Percentiles rank a stretch among this genome's conserved stretches.
Conservation (phyloP, 2,329 filamentous ascomycete species). For the Penicillium sp. region DNA sequence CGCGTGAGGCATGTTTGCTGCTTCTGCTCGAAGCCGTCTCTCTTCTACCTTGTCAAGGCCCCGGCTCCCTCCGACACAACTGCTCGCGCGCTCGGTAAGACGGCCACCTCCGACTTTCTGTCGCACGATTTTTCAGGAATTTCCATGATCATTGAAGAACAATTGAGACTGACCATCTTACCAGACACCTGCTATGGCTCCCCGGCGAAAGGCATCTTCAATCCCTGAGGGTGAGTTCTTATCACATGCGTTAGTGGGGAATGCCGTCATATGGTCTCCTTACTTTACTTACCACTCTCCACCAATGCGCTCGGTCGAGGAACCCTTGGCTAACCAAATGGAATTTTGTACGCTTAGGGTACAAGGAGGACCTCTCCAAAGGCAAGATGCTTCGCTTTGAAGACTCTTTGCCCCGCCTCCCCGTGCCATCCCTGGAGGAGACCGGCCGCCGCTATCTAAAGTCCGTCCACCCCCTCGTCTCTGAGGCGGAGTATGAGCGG, state of each 20-base stretch:
- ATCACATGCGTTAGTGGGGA: slow-evolving; percentile 16
- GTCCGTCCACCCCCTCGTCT: slow-evolving; percentile 64
- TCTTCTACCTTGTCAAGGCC: slow-evolving; percentile 40
- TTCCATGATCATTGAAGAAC: not conserved
- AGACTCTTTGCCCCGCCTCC: slow-evolving; percentile 63
- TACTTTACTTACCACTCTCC: not conserved
- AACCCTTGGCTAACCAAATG: not conserved
- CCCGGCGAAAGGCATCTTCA: slow-evolving; percentile 45
- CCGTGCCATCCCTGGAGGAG: slow-evolving; percentile 64
- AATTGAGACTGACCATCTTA: slow-evolving; percentile 11
- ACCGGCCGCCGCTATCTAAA: slow-evolving; percentile 65
- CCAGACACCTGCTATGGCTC: slow-evolving; percentile 42
- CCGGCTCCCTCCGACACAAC: slow-evolving; percentile 35
- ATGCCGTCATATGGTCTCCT: not conserved
- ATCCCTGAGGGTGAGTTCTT: slow-evolving; percentile 46
- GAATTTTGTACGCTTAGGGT: slow-evolving; percentile 47
- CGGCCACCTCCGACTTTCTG: slow-evolving; percentile 4
- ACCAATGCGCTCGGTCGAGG: not conserved
- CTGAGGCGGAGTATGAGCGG: slow-evolving; percentile 57
- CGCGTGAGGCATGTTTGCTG: slow-evolving; percentile 44
- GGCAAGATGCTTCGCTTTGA: slow-evolving; percentile 67
- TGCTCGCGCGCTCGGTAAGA: slow-evolving; percentile 38
- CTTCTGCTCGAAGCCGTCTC: slow-evolving; percentile 45
- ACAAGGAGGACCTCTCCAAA: slow-evolving; percentile 64
- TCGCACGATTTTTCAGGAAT: not conserved